A percentile compares a stretch with the other conserved stretches of the same genome.
These are phyloP conservation scores for Amanita exitialis DNA, from an alignment of 768 basidiomycete genomes.

Conservation along the genomic window DNA sequence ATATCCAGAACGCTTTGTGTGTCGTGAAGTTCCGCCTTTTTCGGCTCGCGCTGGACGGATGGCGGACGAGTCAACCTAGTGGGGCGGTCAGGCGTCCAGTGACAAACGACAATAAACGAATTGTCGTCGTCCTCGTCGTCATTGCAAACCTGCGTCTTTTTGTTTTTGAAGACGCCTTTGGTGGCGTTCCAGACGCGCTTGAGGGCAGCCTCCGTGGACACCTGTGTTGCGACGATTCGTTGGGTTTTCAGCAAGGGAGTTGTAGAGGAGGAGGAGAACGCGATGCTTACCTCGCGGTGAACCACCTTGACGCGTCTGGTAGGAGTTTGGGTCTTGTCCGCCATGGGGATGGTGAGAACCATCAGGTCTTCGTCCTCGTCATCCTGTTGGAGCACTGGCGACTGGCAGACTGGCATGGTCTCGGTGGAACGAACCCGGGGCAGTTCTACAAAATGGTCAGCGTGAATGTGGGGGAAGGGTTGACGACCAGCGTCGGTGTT, in stretches of 20 bases:
- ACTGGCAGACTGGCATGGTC: neutral
- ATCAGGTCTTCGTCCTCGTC: no score
- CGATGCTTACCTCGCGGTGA: no score
- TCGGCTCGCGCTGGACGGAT: neutral
- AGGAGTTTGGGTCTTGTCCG: neutral
- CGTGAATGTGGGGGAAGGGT: neutral
- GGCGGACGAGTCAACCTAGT: neutral
- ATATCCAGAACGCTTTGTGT: no score
- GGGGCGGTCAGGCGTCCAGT: no score
- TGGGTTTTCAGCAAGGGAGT: no score
- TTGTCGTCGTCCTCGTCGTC: neutral
- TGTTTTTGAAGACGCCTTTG: neutral
- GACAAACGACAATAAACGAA: neutral
- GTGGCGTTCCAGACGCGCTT: neutral
- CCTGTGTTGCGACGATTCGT: no score
- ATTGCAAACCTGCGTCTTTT: neutral
- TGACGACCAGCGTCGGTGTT: neutral
- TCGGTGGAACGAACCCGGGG: no score
- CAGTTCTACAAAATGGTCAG: neutral
- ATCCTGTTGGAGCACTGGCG: neutral
- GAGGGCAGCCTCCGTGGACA: neutral
- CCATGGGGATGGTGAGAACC: neutral
- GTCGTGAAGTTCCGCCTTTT: neutral
- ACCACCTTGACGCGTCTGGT: neutral
- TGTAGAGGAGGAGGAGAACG: no score